These are phyloP conservation scores for Aegilops tauschii DNA, from an alignment of 176 grass and related monocot species.

Conservation along the genomic window DNA sequence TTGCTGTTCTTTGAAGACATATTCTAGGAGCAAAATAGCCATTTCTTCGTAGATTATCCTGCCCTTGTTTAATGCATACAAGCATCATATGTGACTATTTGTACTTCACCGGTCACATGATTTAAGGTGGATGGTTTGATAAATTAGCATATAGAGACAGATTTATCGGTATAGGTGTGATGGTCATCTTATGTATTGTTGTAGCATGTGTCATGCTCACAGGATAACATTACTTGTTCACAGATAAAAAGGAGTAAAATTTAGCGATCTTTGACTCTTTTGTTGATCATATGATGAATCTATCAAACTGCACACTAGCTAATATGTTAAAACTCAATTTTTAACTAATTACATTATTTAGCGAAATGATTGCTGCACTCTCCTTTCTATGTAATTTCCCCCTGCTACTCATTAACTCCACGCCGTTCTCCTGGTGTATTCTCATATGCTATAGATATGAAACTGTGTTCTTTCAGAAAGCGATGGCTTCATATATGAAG, in stretches of 20 bases:
- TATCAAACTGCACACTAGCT: background rate
- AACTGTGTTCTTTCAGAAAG: conserved; percentile 50
- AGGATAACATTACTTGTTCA: background rate
- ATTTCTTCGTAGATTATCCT: conserved; percentile 7
- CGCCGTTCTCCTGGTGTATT: background rate
- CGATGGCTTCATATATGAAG: conserved; percentile 76
- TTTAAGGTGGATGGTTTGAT: conserved; percentile 4
- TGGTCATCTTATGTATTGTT: background rate
- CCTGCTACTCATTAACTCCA: background rate
- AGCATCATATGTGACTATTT: background rate
- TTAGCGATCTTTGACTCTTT: background rate
- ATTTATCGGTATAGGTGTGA: background rate
- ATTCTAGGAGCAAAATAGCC: background rate
- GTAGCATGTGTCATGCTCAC: background rate
- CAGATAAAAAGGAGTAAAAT: background rate
- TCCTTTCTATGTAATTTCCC: conserved; percentile 7
- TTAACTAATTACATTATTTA: conserved; percentile 14
- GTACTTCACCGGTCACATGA: background rate
- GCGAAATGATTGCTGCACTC: background rate
- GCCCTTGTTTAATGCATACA: background rate
- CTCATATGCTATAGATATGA: conserved; percentile 18
- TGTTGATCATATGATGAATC: conserved; percentile 8
- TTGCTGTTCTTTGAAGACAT: background rate
- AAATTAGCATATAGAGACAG: conserved; percentile 8
- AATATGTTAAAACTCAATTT: background rate